Percentiles rank a stretch among this genome's conserved stretches.
phyloP scores from a whole-genome alignment of 768 basidiomycete species.

The Hygrocybe punicea region DNA sequence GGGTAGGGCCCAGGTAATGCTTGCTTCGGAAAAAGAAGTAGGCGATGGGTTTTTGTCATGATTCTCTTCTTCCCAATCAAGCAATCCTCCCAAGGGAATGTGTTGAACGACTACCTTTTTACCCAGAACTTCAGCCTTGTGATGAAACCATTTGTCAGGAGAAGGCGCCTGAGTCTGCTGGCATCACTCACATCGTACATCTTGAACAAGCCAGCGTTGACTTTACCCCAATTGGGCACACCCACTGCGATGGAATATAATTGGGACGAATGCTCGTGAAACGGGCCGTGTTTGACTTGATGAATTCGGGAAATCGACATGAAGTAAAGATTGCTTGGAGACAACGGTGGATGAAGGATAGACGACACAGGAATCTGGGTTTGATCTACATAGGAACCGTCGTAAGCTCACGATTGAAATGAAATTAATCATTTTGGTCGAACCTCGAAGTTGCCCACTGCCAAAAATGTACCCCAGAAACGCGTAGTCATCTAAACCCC shows the following conservation, averaged over 20 bases:
- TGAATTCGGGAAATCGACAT: slow-evolving; percentile 74
- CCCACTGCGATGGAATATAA: slow-evolving; percentile 80
- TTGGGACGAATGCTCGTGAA: slow-evolving; percentile 90
- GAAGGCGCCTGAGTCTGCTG: not conserved
- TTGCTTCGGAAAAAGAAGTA: not conserved
- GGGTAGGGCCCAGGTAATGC: not conserved
- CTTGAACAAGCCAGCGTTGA: slow-evolving; percentile 85
- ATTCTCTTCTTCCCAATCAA: slow-evolving; percentile 56
- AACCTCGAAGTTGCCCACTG: slow-evolving; percentile 82
- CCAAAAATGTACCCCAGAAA: slow-evolving; percentile 91
- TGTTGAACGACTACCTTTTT: slow-evolving; percentile 98
- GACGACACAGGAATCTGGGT: slow-evolving; percentile 59
- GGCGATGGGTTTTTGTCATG: not conserved
- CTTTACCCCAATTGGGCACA: slow-evolving; percentile 90
- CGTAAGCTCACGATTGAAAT: slow-evolving; percentile 6
- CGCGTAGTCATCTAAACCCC: slow-evolving; percentile 91
- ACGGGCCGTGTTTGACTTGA: slow-evolving; percentile 81
- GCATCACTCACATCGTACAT: slow-evolving; percentile 78
- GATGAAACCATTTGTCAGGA: slow-evolving; percentile 2
- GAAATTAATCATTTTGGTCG: slow-evolving; percentile 14
- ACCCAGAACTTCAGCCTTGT: slow-evolving; percentile 81
- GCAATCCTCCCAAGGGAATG: slow-evolving; percentile 76
- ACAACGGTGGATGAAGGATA: slow-evolving; percentile 55
- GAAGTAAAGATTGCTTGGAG: slow-evolving; percentile 75
- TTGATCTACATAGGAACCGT: slow-evolving; percentile 47